These are phyloP conservation scores for Ajuga chamaepitys DNA, from an alignment of 257 asterid species.

Conservation along the genomic window DNA sequence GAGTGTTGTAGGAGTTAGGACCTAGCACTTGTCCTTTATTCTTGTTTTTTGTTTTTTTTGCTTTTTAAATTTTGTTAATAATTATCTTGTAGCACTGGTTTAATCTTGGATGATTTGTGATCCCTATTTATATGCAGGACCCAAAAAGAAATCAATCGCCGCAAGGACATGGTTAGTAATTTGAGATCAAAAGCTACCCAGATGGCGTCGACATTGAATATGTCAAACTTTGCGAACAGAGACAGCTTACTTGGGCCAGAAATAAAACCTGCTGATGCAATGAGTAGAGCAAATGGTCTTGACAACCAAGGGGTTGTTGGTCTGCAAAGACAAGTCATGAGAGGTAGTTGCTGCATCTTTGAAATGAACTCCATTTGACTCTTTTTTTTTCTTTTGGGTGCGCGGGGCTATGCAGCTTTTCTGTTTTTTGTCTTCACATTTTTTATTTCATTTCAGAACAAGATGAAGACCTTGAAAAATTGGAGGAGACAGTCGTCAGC, in stretches of 20 bases:
- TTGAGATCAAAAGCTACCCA: slow-evolving; percentile 63
- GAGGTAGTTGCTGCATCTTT: slow-evolving; percentile 39
- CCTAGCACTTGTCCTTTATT: neutral
- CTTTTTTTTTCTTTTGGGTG: neutral
- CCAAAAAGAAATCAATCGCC: slow-evolving; percentile 73
- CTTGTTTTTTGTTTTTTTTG: too few relatives aligned
- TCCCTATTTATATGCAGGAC: slow-evolving; percentile 32
- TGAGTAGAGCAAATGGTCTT: slow-evolving; percentile 59
- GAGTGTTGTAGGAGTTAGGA: neutral
- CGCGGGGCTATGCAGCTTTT: neutral
- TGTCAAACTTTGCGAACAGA: slow-evolving; percentile 72
- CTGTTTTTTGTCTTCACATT: neutral
- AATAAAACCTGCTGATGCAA: slow-evolving; percentile 65
- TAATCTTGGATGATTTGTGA: neutral
- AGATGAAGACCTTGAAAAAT: slow-evolving; percentile 72
- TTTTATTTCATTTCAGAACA: slow-evolving; percentile 46
- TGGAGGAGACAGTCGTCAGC: slow-evolving; percentile 81
- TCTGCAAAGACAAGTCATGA: slow-evolving; percentile 81
- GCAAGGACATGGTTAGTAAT: slow-evolving; percentile 57
- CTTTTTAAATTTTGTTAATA: too few relatives aligned
- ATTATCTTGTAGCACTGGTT: neutral
- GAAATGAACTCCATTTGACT: neutral
- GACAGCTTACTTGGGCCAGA: slow-evolving; percentile 95
- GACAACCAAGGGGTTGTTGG: slow-evolving; percentile 72
- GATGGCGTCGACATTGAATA: slow-evolving; percentile 73